Base-by-base conservation (phyloP, 1,284 basidiomycete species). In the Austroboletus rostrupii region DNA sequence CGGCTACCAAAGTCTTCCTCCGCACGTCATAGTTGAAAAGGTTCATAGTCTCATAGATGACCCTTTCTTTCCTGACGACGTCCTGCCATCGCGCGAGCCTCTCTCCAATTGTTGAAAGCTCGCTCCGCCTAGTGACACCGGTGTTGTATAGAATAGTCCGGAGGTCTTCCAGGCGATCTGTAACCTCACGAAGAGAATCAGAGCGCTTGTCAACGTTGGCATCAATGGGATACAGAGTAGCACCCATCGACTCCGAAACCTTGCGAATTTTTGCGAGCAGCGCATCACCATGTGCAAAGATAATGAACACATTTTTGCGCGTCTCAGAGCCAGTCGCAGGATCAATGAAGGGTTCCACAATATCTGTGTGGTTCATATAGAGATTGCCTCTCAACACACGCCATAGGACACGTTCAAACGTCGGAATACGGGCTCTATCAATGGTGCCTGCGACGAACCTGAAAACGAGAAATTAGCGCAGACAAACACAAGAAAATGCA, bases 341-440 rank as follows among this genome's bases (percentile, higher is more conserved):
- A 64, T 98, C 90, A 52, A 94, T 79, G 64, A 99, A 97, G 2
- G 93, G 90, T 61, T 96, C 90, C 39, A 83, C 81, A 61, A 99
- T 99, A 71, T 99, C 95, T 43, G 86, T 91, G 72, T 98, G 93
- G 74, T 99, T 99, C 95, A 99, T 98, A 78, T 97, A 99, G 29
- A 99, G 77, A 70, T 99, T 99, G 49, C 97, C 97, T 55, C 97
- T 88, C 26, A 99, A 80, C 26, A 99, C 92, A 60, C 97, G 91
- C 96, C 97, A 99, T 49, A 99, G 81, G 20, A 99, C 92, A 33
- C 97, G 89, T 72, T 99, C 97, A 51, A 99, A 97, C 11, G 92
- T 97, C 2, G 92, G 83, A 68, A 98, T 81, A 53, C 94, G 87
- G 17, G 85, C 75, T 50, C 96, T 91, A 62, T 99, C 96, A 60